Base-by-base conservation (phyloP, 2,329 filamentous ascomycete species). In the Colletotrichum filicis region DNA sequence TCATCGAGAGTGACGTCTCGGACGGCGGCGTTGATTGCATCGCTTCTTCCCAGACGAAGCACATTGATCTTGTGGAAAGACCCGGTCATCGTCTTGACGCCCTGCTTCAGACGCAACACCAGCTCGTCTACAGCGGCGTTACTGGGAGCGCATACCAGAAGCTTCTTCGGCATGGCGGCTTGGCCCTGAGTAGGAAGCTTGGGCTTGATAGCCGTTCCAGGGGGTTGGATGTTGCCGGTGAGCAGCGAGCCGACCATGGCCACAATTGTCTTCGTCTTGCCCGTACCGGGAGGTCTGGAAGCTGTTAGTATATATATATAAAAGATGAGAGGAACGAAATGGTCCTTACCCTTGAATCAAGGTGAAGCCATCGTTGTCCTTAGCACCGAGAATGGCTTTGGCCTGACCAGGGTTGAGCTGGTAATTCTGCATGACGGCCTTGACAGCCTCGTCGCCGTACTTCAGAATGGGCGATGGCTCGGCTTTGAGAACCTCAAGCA, bases 221-320 rank as follows among this genome's bases (percentile, higher is more conserved):
- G n/a, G 78, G 76, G 73, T 3, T 77, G 79, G 90, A 87, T 62
- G 77, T 82, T 86, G 52, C 90, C 89, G 6, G 91, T 93, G 57
- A 98, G 82, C 19, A 99, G 86, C 49, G 95, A 94, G 46, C 97
- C 97, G 28, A 98, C 95, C 87, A 99, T 97, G 37, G 96, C 97
- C 68, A 97, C 91, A 74, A 99, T 99, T 0, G 97, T 99, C 82
- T 99, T 99, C 0, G 97, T 99, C 85, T 99, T 99, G 79, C 96
- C 97, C 4, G 97, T 98, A 82, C 97, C 97, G 1, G 97, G 97
- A 63, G 97, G 97, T 68, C 94, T 92, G 68, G 53, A 67, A 6
- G 60, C 77, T 75, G 81, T 83, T 80, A 85, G 80, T 71, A 65
- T 75, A 19, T 16, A 19, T 16, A 0, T 42, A 3, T 42, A 74